Percentiles rank a stretch among this genome's conserved stretches.
Evolutionary conservation across 2,329 filamentous ascomycete genomes (phyloP).

Genomic region (Plenodomus tracheiphilus): DNA sequence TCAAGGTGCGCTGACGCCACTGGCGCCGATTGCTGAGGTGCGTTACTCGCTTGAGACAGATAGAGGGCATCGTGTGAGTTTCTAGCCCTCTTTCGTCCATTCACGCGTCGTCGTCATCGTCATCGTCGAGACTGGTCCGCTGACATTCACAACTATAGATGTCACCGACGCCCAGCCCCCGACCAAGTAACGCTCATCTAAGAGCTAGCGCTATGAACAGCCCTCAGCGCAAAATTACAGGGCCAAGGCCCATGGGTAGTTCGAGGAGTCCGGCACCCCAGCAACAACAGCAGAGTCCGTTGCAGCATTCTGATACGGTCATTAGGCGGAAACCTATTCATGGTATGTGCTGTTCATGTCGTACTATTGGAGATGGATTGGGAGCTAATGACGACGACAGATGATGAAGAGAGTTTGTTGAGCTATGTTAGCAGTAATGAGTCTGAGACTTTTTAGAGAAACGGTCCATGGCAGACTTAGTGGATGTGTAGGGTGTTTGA

Average conservation of each 20-base stretch:
- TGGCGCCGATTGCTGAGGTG: slow-evolving; percentile 57
- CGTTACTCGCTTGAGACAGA: slow-evolving; percentile 55
- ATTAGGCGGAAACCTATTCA: slow-evolving; percentile 42
- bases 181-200: slow-evolving; percentile 33
- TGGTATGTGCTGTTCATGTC: slow-evolving; percentile 27
- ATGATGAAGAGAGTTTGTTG: slow-evolving; percentile 37
- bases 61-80: slow-evolving; percentile 31
- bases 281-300: slow-evolving; percentile 27
- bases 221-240: slow-evolving; percentile 51
- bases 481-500: too few species aligned
- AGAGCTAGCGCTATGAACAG: slow-evolving; percentile 28
- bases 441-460: slow-evolving; percentile 40
- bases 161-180: slow-evolving; percentile 38
- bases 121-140: not conserved
- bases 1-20: slow-evolving; percentile 43
- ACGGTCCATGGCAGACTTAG: not conserved
- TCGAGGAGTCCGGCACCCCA: slow-evolving; percentile 49
- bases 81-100: too few species aligned
- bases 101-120: not conserved
- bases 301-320: slow-evolving; percentile 40
- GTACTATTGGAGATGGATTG: not conserved
- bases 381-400: slow-evolving; percentile 11
- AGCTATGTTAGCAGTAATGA: slow-evolving; percentile 42
- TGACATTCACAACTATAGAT: slow-evolving; percentile 24
- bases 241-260: slow-evolving; percentile 53